A percentile compares a stretch with the other conserved stretches of the same genome.
These are phyloP conservation scores for Solanum chiquidenum DNA, from an alignment of 257 asterid species.

Conservation along the genomic window DNA sequence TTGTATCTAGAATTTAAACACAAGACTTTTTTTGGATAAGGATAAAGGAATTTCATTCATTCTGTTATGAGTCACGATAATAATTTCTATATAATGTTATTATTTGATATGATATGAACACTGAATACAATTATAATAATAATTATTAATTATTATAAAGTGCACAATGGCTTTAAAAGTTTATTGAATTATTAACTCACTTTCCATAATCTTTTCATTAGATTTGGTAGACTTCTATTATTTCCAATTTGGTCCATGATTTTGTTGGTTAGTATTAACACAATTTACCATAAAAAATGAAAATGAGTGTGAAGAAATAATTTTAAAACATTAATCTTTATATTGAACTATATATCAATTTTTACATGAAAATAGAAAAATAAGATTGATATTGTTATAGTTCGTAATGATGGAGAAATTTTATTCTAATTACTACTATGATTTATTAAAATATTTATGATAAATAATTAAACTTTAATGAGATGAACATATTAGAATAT, in stretches of 20 bases:
- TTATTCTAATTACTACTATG: background rate
- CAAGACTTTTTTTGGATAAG: no score
- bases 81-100: no score
- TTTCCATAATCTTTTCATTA: background rate
- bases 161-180: background rate
- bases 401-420: background rate
- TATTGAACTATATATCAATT: background rate
- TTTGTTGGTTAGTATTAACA: no score
- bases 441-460: background rate
- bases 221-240: background rate
- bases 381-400: background rate
- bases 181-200: background rate
- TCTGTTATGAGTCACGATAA: background rate
- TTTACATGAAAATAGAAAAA: background rate
- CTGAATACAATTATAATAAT: no score
- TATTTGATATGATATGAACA: background rate
- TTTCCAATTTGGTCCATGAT: background rate
- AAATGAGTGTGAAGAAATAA: background rate
- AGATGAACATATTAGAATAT: background rate
- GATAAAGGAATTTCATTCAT: no score
- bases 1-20: no score
- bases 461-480: background rate
- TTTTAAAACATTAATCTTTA: background rate
- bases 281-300: no score
- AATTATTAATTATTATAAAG: background rate